Conservation (phyloP, 163 green algal species). For the Chlorella variabilis region DNA sequence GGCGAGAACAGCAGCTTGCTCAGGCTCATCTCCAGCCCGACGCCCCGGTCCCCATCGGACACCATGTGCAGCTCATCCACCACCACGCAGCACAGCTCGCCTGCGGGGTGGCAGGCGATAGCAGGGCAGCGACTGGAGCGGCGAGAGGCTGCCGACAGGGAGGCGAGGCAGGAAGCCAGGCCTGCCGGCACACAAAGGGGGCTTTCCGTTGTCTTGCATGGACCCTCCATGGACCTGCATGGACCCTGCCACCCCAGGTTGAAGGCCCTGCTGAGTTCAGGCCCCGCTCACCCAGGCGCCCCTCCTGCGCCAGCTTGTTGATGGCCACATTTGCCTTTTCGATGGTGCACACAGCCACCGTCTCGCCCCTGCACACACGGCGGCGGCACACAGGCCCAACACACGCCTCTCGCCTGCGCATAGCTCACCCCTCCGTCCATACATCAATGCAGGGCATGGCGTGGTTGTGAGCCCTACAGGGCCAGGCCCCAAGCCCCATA, state of each 20-base stretch:
- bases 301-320: conserved; percentile 81
- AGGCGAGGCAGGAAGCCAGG: too few species aligned
- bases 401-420: too few species aligned
- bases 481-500: too few species aligned
- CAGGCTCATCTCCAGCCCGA: conserved; percentile 83
- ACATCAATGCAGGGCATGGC: too few species aligned
- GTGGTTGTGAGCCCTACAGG: too few species aligned
- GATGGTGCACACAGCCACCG: conserved; percentile 91
- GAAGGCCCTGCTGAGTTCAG: too few species aligned
- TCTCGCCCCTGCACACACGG: conserved; percentile 32
- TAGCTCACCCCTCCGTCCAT: too few species aligned
- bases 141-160: conserved; percentile 67
- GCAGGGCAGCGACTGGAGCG: background rate
- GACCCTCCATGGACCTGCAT: too few species aligned
- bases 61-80: conserved; percentile 99
- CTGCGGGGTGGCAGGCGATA: conserved; percentile 54
- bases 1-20: conserved; percentile 78
- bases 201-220: too few species aligned
- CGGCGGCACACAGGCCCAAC: too few species aligned
- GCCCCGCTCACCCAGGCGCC: conserved; percentile 62
- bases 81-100: conserved; percentile 80
- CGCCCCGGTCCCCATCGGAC: conserved; percentile 72
- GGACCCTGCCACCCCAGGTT: too few species aligned
- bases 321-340: conserved; percentile 95
- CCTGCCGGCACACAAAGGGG: background rate